Base-by-base conservation (phyloP, 2,329 filamentous ascomycete species). In the Sporothrix euskadiensis region DNA sequence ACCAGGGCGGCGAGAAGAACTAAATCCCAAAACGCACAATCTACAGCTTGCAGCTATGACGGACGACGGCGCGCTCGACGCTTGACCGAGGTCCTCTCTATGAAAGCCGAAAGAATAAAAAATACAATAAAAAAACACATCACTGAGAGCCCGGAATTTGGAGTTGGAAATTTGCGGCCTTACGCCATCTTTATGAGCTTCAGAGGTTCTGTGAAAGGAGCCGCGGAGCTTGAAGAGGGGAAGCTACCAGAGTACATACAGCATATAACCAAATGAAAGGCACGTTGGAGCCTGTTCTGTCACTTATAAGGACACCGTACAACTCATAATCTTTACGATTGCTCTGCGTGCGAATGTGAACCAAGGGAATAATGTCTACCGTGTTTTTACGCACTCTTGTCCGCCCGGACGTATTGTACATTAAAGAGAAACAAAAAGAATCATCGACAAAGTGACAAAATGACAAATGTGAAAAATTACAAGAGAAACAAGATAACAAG, bases 1-100 rank as follows among this genome's bases (percentile, higher is more conserved):
- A 89, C 69, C 88, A 91, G 83, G 89, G 89, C 76, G 90, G 90
- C 81, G 90, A 93, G 84, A 81, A 87, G 77, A 88, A 89, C 82
- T 89, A 87, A 66, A 41, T 8, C n/a, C 35, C 32, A 41, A 14
- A 41, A 66, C 30, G 47, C n/a, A 16, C n/a, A 10, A 22, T 14
- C 30, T 30, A 47, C 16, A 61, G 61, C 39, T 69, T 22, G 56
- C 63, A 56, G 57, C 8, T 22, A 32, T n/a, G 59, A 30, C 35
- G 19, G 59, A 22, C 59, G 10, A 71, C 26, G n/a, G 16, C 56
- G 61, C 39, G 14, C 39, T 26, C 10, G 39, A 47, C 61, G 52
- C 5, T 35, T 26, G 22, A 47, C 1, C 44, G 10, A 14, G n/a
- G n/a, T n/a, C 4, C 1, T 49, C 44, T 49, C 4, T 14, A 49